Evolutionary conservation across 495 filamentous ascomycete genomes (phyloP), one percentile per base, ranked within the genome.

Genomic region (Hypoxylon cercidicola): DNA sequence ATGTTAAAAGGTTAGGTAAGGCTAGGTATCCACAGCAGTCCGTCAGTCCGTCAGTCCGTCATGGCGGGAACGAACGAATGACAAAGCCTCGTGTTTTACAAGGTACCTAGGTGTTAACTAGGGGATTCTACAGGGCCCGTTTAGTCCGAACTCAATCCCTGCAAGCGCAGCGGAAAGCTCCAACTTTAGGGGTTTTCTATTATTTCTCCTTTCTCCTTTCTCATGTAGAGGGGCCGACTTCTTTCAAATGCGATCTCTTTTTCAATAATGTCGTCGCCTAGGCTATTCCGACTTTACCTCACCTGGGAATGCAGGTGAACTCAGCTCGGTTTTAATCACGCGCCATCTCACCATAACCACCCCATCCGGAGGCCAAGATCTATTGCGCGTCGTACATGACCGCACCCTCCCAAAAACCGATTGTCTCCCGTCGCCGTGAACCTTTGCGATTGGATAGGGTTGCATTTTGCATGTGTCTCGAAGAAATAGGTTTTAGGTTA

Each of bases 141-240:
- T 32, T 28, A 15, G 16, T 37, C 48, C 48, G 40, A 61, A 40
- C 1, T 20, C 23, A 5, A 25, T 20, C 49, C 62, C 55, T 64
- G 55, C 35, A 59, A 64, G 55, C 62, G 23, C 41, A 49, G 44
- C 54, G 39, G 48, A 2, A 64, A 64, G 54, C 34, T 48, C 62
- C 32, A 59, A 57, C 47, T 60, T 52, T 58, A 55, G 44, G 59
- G 58, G 44, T 59, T 32, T 55, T 15, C 41, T 39, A 19, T 37
- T 6, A 48, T 18, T 16, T 25, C 21, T 55, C 34, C 4, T 35
- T 8, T 80, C 63, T 57, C n/a, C n/a, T 88, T 85, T 84, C 87
- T 84, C 77, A 81, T 84, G 44, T 79, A 78, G 73, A 87, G 88
- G 69, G 87, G 89, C 78, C 90, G 90, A 88, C 89, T 79, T 91